Base-by-base conservation (phyloP, 441 rosid species). In the Kokia cookei region DNA sequence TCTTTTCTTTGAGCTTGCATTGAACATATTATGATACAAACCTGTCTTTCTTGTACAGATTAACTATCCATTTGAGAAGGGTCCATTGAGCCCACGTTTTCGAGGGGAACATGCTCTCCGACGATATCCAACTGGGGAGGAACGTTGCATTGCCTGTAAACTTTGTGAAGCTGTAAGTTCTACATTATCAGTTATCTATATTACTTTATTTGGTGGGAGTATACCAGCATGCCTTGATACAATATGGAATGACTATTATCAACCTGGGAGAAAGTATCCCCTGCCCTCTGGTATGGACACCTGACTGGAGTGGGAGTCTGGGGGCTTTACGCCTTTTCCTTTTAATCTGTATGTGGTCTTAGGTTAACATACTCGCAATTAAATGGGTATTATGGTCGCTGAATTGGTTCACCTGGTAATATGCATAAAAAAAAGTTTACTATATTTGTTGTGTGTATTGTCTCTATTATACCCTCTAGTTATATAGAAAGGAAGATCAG, bases 141-240 rank as follows among this genome's bases (percentile, higher is more conserved):
- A 96, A 60, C 94, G 97, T 63, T 96, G 99, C 93, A 96, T 93
- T 84, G 98, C 99, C 77, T 96, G 98, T 84, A 93, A 93, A 87
- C 97, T 96, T 43, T 96, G 98, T 72, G 99, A 96, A 90, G 99
- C 99, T 77, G 98, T 92, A 88, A 92, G 97, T 79, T 75, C 10
- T 53, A 13, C 51, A 22, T 61, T 40, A 12, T 40, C 57, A 2
- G 2, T 40, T 27, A 65, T 7, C 60, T 14, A 48, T 12, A 11
- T 55, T 64, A 5, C 4, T 15, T 29, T 72, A 26, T 27, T 43
- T 14, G 59, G 17, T 27, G 60, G 59, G 72, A 68, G 12, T 72
- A 29, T 35, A 22, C 47, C 32, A 13, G 9, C 40, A 47, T 61
- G 47, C 55, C 11, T 19, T 61, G 3, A 17, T 27, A n/a, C 17